These are phyloP conservation scores for Bremia lactucae DNA, from an alignment of 352 stramenopile genomes.

Conservation along the genomic window DNA sequence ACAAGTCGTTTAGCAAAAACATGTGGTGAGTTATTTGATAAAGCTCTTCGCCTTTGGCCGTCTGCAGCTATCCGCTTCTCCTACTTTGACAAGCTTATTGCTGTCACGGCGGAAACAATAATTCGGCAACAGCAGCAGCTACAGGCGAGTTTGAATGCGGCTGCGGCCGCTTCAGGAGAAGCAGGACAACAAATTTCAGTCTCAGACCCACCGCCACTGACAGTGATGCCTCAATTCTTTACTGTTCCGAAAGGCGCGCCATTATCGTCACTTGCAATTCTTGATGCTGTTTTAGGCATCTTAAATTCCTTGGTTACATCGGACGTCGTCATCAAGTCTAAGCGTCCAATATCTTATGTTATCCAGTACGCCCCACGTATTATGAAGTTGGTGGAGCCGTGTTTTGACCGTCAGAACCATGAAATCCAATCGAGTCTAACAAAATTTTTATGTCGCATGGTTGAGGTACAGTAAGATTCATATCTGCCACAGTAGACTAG, in stretches of 20 bases:
- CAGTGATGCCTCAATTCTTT: conserved; percentile 75
- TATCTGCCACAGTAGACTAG: background rate
- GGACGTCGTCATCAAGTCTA: conserved; percentile 64
- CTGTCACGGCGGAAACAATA: conserved; percentile 75
- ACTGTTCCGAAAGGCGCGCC: conserved; percentile 70
- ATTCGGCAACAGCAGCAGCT: conserved; percentile 68
- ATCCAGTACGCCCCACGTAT: conserved; percentile 82
- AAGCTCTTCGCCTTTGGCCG: conserved; percentile 75
- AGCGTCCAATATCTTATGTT: conserved; percentile 68
- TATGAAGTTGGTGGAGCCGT: conserved; percentile 85
- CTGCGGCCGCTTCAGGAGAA: conserved; percentile 8
- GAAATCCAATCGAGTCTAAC: conserved; percentile 69
- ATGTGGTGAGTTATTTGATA: conserved; percentile 82
- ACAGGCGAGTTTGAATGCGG: conserved; percentile 24
- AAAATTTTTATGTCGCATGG: conserved; percentile 58
- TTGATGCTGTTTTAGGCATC: conserved; percentile 81
- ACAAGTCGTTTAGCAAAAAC: conserved; percentile 82
- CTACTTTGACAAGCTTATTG: conserved; percentile 88
- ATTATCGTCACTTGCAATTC: conserved; percentile 75
- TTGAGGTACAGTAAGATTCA: conserved; percentile 35
- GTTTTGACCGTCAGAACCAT: conserved; percentile 74
- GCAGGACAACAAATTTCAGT: conserved; percentile 19
- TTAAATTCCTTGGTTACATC: conserved; percentile 74
- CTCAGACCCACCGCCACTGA: conserved; percentile 17
- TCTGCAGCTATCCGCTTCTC: conserved; percentile 81